Evolutionary conservation across 129 eudicot genomes (phyloP), one percentile per base, ranked within the genome.

Genomic region (Centella asiatica): DNA sequence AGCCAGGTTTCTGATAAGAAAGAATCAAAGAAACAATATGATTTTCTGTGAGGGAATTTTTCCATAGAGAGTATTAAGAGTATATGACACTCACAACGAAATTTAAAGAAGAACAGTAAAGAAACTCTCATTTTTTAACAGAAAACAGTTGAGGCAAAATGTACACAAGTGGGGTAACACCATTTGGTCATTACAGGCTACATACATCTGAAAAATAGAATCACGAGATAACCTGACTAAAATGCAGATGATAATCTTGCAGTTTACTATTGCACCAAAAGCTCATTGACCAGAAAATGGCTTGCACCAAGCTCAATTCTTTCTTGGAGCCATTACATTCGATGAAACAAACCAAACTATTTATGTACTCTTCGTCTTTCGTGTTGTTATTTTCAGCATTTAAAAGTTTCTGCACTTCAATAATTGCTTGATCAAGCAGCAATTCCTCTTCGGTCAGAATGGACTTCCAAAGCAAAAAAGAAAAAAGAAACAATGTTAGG

Each of bases 241-340:
- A 92, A 67, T 84, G 78, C 45, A 76, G 69, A 77, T 92, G 99
- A 80, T 92, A 92, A 85, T 92, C 90, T 72, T 76, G 96, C 70
- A 92, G 74, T 66, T 77, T 80, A 47, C 27, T 59, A 62, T 84
- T 92, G 59, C 96, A 92, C 95, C 96, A 92, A 18, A 69, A 55
- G 73, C 70, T 69, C 62, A 87, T 84, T 64, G 92, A 82, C 34
- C 69, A 69, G 29, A 80, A 69, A 50, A 92, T 80, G 23, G 92
- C 88, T 54, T 79, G 83, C 53, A 84, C 81, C 81, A 87, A 74
- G 70, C 60, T 74, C 59, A 74, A 64, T 69, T 75, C 74, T 54
- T 44, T 58, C 66, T 77, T 69, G 54, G 62, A 55, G 31, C 58
- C 85, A 66, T 44, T 60, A 62, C 73, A 67, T 44, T n/a, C 63